Conservation (phyloP, 2,329 filamentous ascomycete genomes). For the Microdochium bolleyi region DNA sequence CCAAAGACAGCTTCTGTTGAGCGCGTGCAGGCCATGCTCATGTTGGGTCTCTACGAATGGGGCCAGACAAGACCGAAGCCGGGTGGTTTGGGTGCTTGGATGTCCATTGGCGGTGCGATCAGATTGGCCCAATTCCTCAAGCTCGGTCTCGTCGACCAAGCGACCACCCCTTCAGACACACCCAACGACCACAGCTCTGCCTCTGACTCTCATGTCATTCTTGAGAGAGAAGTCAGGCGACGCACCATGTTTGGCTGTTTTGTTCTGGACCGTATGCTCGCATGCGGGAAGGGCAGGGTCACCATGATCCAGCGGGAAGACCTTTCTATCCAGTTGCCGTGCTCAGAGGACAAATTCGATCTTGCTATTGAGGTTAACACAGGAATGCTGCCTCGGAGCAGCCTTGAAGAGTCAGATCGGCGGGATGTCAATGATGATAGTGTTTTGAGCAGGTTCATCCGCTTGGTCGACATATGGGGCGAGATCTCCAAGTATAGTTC, state of each 20-base stretch:
- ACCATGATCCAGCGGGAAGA: slow-evolving; percentile 52
- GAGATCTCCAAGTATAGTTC: slow-evolving; percentile 50
- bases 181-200: slow-evolving; percentile 6
- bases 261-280: slow-evolving; percentile 62
- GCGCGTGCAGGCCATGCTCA: slow-evolving; percentile 58
- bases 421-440: slow-evolving; percentile 30
- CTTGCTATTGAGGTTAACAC: slow-evolving; percentile 50
- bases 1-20: slow-evolving; percentile 50
- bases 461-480: slow-evolving; percentile 51
- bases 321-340: slow-evolving; percentile 58
- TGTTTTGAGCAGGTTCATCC: slow-evolving; percentile 43
- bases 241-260: slow-evolving; percentile 71
- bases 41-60: slow-evolving; percentile 68
- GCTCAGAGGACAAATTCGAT: slow-evolving; percentile 57
- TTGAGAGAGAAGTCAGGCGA: slow-evolving; percentile 55
- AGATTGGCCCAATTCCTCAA: slow-evolving; percentile 55
- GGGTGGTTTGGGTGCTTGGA: slow-evolving; percentile 54
- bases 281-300: slow-evolving; percentile 53
- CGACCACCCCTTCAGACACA: slow-evolving; percentile 11
- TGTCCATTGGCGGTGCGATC: slow-evolving; percentile 57
- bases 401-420: slow-evolving; percentile 10
- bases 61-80: slow-evolving; percentile 44
- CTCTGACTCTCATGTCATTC: slow-evolving; percentile 27
- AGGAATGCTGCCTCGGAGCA: slow-evolving; percentile 30
- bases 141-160: slow-evolving; percentile 47